Conservation (phyloP, 2,329 filamentous ascomycete genomes). For the Grosmannia clavigera region DNA sequence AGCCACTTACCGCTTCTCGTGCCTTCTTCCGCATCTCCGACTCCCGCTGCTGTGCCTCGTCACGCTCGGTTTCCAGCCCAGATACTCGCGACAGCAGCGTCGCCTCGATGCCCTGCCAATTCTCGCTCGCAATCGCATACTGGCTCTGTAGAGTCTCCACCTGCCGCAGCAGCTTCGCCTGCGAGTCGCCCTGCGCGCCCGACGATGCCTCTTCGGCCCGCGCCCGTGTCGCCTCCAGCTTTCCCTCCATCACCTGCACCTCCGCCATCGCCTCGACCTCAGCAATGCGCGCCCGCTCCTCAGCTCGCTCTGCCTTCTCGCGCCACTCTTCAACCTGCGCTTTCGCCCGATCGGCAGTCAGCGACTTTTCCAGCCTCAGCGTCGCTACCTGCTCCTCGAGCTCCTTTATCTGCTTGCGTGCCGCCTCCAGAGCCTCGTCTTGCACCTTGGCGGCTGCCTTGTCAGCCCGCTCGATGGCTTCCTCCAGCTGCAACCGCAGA, state of each 20-base stretch:
- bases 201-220: constrained; percentile 84
- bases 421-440: constrained; percentile 54
- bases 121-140: constrained; percentile 85
- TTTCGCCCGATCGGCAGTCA: constrained; percentile 53
- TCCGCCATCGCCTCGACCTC: constrained; percentile 77
- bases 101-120: constrained; percentile 93
- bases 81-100: constrained; percentile 67
- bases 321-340: constrained; percentile 59
- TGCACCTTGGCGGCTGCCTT: constrained; percentile 53
- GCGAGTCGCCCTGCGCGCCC: constrained; percentile 66
- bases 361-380: constrained; percentile 66
- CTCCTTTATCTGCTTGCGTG: constrained; percentile 38
- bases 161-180: constrained; percentile 82
- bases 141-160: constrained; percentile 93
- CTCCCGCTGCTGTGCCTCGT: constrained; percentile 74
- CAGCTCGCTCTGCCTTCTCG: constrained; percentile 60
- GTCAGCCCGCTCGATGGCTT: constrained; percentile 54
- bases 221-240: constrained; percentile 75
- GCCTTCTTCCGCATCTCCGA: constrained; percentile 81
- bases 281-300: constrained; percentile 53
- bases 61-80: constrained; percentile 76
- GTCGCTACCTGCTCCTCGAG: constrained; percentile 48
- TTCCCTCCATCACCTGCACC: constrained; percentile 65
- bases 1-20: constrained; percentile 59
- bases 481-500: constrained; percentile 56